phyloP scores from a whole-genome alignment of 352 stramenopile species.

The Bremia lactucae region DNA sequence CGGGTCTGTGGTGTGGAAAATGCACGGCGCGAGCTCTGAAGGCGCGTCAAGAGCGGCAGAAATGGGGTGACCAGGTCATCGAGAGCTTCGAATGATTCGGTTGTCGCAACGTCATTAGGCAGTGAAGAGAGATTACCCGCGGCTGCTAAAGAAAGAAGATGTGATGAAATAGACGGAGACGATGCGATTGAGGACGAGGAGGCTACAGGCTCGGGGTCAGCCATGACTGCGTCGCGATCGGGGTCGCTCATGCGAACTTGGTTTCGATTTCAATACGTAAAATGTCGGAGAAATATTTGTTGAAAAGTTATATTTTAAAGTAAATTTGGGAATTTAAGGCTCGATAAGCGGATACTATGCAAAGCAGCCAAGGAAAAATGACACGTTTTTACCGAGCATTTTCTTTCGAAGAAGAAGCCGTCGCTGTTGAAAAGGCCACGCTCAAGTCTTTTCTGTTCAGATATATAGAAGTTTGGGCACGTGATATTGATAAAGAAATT shows the following conservation, averaged over 20 bases:
- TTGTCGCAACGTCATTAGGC: slow-evolving; percentile 1
- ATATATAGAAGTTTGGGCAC: too few relatives aligned
- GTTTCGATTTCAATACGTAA: too few relatives aligned
- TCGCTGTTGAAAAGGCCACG: too few relatives aligned
- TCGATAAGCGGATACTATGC: too few relatives aligned
- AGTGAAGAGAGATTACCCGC: slow-evolving; percentile 17
- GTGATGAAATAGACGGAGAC: not conserved
- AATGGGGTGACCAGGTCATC: slow-evolving; percentile 27
- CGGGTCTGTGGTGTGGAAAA: not conserved
- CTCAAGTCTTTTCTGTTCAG: too few relatives aligned
- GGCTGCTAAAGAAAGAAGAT: slow-evolving; percentile 16
- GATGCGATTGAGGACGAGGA: not conserved
- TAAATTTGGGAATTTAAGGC: too few relatives aligned
- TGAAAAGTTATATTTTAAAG: too few relatives aligned
- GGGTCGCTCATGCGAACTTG: not conserved
- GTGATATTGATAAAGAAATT: too few relatives aligned
- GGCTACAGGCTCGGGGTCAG: not conserved
- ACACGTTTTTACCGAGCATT: too few relatives aligned
- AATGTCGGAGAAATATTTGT: too few relatives aligned
- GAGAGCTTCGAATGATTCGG: slow-evolving; percentile 4
- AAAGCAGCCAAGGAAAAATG: too few relatives aligned
- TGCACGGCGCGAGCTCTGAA: slow-evolving; percentile 23
- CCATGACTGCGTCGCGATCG: slow-evolving; percentile 13
- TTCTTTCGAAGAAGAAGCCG: too few relatives aligned
- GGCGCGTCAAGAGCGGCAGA: slow-evolving; percentile 36